Base-by-base conservation (phyloP, 495 filamentous ascomycete genomes). In the Xylaria intraflava region DNA sequence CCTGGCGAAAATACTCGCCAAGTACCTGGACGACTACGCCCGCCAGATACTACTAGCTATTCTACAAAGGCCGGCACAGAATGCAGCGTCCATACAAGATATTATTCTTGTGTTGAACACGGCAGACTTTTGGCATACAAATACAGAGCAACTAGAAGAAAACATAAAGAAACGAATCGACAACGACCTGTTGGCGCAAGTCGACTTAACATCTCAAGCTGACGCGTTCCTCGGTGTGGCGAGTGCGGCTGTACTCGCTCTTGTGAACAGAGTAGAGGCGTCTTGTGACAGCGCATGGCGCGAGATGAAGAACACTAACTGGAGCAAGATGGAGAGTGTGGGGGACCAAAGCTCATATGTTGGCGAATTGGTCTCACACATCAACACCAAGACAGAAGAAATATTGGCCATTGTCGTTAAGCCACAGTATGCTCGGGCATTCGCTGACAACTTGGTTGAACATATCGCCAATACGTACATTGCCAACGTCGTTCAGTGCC, bases 241-340 rank as follows among this genome's bases (percentile, higher is more conserved):
- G 2, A 90, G 86, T 61, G 88, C 91, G 17, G 88, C 89, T 8
- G 85, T 97, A 9, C 78, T 89, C 31, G 80, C 85, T 4, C 80
- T 98, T 45, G 90, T 96, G 1, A 81, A 86, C 49, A 85, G 83
- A 60, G 86, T 95, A 9, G 90, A 96, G 59, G 53, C 85, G 6
- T 84, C 86, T 22, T 83, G 88, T 57, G 93, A 96, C 55, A 81
- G 87, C 2, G 83, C 83, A 11, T 97, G 91, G 92, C 83, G 92
- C 48, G 94, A 97, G 74, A 97, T 98, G 93, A 86, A 88, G 52
- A 95, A 95, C 63, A 93, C 84, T 0, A 86, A 90, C n/a, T 98
- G 93, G 93, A 85, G 84, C 64, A 88, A 87, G 56, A 85, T 98
- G 72, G 94, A 97, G 58, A 84, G 76, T 53, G 94, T 96, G n/a